Evolutionary conservation across 805 yeast genomes (phyloP), one percentile per base, ranked within the genome.

Genomic region (Candida namnaoensis): DNA sequence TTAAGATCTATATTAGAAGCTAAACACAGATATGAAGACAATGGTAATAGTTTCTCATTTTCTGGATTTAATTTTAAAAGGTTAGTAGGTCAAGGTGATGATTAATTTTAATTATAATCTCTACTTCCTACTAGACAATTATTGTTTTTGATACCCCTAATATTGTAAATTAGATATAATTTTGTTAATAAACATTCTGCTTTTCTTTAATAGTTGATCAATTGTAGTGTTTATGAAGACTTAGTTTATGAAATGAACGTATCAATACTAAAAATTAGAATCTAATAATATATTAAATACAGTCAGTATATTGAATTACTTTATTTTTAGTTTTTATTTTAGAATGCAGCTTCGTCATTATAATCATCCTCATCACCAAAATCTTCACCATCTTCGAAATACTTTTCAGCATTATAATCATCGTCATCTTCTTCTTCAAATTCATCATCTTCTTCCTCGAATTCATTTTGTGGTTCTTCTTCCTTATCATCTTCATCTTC

Each of bases 291-390:
- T 19, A 19, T 19, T 19, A 19, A 19, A 19, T 19, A 19, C 19
- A 19, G 19, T 19, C 19, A 19, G 19, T 19, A 19, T 19, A 19
- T 19, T 19, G 2, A 19, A 19, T 19, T 19, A 19, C 19, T 19
- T 3, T 19, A 19, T 19, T 2, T 19, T 19, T 3, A 19, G 19
- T 19, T 19, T 19, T 19, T 19, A 19, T 19, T 26, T 10, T 60
- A 77, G 50, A 76, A 76, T 4, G 79, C 82, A n/a, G 82, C 81
- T 53, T 76, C 81, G 12, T 76, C 80, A 32, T 72, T 76, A 32
- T 65, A 72, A 37, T 69, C 76, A 39, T 72, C 78, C 35, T 69
- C 77, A 40, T 60, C 70, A 27, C 67, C 68, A 39, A 61, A 64
- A 43, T 74, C 79, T 38, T 64, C 67, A 34, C 80, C 84, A 48